phyloP scores from a whole-genome alignment of 2,329 filamentous ascomycete genomes.

The Thielaviopsis ethacetica region DNA sequence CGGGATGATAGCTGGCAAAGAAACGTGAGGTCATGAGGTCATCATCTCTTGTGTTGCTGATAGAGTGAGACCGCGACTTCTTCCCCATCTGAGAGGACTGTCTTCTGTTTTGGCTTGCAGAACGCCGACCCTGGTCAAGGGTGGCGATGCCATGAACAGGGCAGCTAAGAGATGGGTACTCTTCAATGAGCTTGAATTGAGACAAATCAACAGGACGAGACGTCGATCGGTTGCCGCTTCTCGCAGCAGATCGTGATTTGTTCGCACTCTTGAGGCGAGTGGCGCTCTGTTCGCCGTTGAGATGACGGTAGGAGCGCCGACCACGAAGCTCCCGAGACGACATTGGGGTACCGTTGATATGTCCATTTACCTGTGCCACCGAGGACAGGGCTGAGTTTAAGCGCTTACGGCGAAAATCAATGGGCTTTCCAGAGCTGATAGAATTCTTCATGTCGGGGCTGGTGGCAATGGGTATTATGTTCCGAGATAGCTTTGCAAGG shows the following conservation, averaged over 20 bases:
- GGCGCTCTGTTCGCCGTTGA: neutral
- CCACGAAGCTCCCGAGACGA: conserved; percentile 1
- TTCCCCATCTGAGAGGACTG: neutral
- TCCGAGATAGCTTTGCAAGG: neutral
- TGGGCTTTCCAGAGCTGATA: neutral
- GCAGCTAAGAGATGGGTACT: conserved; percentile 8
- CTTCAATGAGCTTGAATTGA: conserved; percentile 10
- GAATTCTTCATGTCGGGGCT: neutral
- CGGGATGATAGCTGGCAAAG: too few species aligned
- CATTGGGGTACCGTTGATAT: neutral
- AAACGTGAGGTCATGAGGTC: too few species aligned
- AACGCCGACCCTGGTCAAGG: neutral
- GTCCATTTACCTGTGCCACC: neutral
- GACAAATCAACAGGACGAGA: conserved; percentile 5
- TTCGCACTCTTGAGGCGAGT: neutral
- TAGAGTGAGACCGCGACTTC: conserved; percentile 1
- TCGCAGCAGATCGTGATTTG: neutral
- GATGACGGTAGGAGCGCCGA: neutral
- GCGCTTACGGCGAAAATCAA: neutral
- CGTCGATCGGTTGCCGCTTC: neutral
- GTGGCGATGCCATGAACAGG: conserved; percentile 9
- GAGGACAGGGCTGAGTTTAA: neutral
- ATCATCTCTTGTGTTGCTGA: too few species aligned
- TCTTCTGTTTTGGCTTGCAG: neutral
- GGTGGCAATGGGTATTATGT: neutral